Evolutionary conservation across 2,329 filamentous ascomycete species (phyloP).

Genomic region (Fusarium tanahbumbuense): DNA sequence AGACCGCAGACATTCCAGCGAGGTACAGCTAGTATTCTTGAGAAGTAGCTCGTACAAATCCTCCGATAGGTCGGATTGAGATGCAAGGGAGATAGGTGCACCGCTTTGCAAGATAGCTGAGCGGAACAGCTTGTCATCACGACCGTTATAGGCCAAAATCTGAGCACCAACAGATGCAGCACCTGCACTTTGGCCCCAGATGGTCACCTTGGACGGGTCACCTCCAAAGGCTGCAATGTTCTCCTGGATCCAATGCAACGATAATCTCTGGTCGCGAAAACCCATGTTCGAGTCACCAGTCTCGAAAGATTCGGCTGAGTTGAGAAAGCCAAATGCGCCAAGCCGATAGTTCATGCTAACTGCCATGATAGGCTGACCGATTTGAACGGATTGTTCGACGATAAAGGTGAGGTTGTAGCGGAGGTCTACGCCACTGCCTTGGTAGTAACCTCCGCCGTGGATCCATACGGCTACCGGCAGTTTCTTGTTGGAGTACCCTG

Average conservation of each 20-base stretch:
- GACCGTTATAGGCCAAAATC: slow-evolving; percentile 26
- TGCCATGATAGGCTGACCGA: slow-evolving; percentile 50
- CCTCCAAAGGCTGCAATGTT: slow-evolving; percentile 61
- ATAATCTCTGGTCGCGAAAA: slow-evolving; percentile 60
- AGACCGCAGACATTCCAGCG: not conserved
- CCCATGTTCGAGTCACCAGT: slow-evolving; percentile 60
- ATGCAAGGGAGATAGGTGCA: not conserved
- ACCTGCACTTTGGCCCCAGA: slow-evolving; percentile 49
- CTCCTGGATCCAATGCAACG: slow-evolving; percentile 61
- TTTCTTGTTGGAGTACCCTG: slow-evolving; percentile 21
- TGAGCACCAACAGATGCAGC: slow-evolving; percentile 22
- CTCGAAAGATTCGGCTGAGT: slow-evolving; percentile 54
- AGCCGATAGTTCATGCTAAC: slow-evolving; percentile 42
- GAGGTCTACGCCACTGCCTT: slow-evolving; percentile 56
- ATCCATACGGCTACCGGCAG: slow-evolving; percentile 38
- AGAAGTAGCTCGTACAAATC: not conserved
- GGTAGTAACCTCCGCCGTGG: slow-evolving; percentile 52
- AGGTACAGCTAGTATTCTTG: not conserved
- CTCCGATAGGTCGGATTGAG: not conserved
- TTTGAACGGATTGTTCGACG: slow-evolving; percentile 56
- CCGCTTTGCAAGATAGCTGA: slow-evolving; percentile 26
- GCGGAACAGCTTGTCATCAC: slow-evolving; percentile 26
- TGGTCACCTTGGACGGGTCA: slow-evolving; percentile 57
- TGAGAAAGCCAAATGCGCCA: slow-evolving; percentile 59
- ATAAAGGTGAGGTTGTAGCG: slow-evolving; percentile 71